Base-by-base conservation (phyloP, 2,329 filamentous ascomycete species). In the Talaromyces islandicus region DNA sequence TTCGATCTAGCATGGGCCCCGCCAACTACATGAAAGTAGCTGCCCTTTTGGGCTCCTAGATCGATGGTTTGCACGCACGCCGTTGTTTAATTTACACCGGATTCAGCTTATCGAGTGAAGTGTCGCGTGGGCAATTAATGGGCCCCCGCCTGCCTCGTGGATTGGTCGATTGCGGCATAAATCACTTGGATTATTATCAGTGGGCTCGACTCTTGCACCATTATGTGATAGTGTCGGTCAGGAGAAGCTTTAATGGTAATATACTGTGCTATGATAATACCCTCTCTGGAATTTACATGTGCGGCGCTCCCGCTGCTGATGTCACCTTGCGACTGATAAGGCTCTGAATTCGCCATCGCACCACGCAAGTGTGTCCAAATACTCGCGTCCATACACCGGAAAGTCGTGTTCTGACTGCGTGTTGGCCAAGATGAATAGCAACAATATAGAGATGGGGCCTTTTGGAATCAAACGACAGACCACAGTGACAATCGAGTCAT, bases 401-500 rank as follows among this genome's bases (percentile, higher is more conserved):
- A 46, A 2, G 7, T 19, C 9, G 1, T 21, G 12, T 24, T 17
- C 5, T 10, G 43, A 21, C 21, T 24, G 21, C 43, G 19, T 21
- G 19, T 38, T 17, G 14, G 10, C 17, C 32, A 57, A 53, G 14
- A 60, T 60, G 59, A 41, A 60, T 25, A n/a, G 38, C 10, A 54
- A 29, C 32, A 48, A 60, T 46, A 57, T 60, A 32, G 59, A 61
- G 24, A 30, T 61, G 41, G 41, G 43, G 17, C 51, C 50, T 7
- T 54, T 54, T n/a, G 59, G 57, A n/a, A 12, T n/a, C 19, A 60
- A 61, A 43, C 29, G 43, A 21, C 57, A 55, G 38, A 48, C 41
- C 55, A 52, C 38, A 21, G 21, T 61, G 24, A 32, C 48, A 5
- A 35, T 53, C 11, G 51, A 25, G 17, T n/a, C 51, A 17, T 4